Base-by-base conservation (phyloP, 176 grass and related monocot genomes). In the Lolium rigidum region DNA sequence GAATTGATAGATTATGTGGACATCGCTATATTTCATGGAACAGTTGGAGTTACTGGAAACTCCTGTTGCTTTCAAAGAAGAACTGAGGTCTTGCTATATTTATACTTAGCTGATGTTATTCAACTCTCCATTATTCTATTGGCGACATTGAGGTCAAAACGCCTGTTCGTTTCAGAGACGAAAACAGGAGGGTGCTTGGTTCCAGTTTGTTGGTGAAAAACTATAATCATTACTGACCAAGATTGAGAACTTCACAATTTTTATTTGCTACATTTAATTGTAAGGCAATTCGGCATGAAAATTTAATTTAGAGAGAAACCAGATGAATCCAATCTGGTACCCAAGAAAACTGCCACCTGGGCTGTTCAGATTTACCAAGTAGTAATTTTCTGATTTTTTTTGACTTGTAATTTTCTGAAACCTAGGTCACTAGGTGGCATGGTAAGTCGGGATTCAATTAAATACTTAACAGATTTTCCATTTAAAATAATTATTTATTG, bases 1-100 rank as follows among this genome's bases (percentile, higher is more conserved):
- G 6, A 65, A 35, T 16, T 31, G 62, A 35, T 65, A 31, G 25
- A 65, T 65, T 65, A 65, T 5, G 62, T 35, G 31, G 31, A 35
- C 31, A 3, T 26, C 21, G 20, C 20, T 59, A 59, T 59, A 21
- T 59, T 60, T 60, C 57, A 31, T 35, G 31, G 26, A 35, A 35
- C 26, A 66, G 6, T 3, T 6, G 0, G 25, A 64, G 26, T 35
- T 66, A 66, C 13, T 63, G 17, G 7, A 39, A 39, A 69, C 15
- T 20, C 65, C 25, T 80, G 10, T 82, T 82, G 54, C 38, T 71
- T 82, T 82, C 50, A 76, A 64, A 56, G 9, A 31, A 22, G 49
- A 63, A 41, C 31, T 38, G 2, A 12, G 9, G 11, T 39, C 43
- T 37, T 83, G 58, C 5, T 26, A 31, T 82, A 39, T 22, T 2